A percentile compares a stretch with the other conserved stretches of the same genome.
phyloP scores from a whole-genome alignment of 768 basidiomycete species.

The Tubosaeta sp. region DNA sequence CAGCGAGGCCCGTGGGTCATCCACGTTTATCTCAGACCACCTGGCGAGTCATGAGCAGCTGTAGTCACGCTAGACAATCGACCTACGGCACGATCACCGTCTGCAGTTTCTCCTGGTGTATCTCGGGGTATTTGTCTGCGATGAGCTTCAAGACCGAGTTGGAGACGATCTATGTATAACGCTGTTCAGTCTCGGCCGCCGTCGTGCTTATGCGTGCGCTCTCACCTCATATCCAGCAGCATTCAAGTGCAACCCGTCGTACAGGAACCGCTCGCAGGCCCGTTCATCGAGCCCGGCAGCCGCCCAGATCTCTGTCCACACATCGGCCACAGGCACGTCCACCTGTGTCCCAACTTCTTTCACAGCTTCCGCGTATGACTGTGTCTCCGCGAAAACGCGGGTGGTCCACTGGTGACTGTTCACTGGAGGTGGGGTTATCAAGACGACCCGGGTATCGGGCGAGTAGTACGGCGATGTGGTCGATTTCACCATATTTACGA shows the following conservation, averaged over 20 bases:
- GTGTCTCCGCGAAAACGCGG: constrained; percentile 58
- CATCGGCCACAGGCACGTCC: constrained; percentile 62
- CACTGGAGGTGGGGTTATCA: constrained; percentile 85
- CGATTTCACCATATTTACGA: constrained; percentile 60
- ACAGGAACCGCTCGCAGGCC: constrained; percentile 47
- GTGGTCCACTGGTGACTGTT: constrained; percentile 56
- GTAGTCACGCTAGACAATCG: background rate
- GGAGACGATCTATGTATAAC: constrained; percentile 53
- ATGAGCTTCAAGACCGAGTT: constrained; percentile 58
- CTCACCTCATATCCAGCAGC: constrained; percentile 66
- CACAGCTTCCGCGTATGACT: constrained; percentile 67
- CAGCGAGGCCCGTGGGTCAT: constrained; percentile 20
- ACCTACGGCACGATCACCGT: constrained; percentile 60
- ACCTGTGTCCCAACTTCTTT: constrained; percentile 52
- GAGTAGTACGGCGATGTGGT: constrained; percentile 63
- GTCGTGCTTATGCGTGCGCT: constrained; percentile 16
- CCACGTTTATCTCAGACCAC: constrained; percentile 21
- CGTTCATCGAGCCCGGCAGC: constrained; percentile 60
- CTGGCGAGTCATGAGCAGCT: constrained; percentile 12
- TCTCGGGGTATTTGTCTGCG: constrained; percentile 54
- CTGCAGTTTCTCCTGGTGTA: constrained; percentile 60
- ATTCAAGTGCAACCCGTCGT: constrained; percentile 81
- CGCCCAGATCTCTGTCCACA: constrained; percentile 73
- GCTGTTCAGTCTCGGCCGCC: background rate
- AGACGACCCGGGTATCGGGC: constrained; percentile 66